phyloP scores from a whole-genome alignment of 331 rosid species.

The Quercus phellos region DNA sequence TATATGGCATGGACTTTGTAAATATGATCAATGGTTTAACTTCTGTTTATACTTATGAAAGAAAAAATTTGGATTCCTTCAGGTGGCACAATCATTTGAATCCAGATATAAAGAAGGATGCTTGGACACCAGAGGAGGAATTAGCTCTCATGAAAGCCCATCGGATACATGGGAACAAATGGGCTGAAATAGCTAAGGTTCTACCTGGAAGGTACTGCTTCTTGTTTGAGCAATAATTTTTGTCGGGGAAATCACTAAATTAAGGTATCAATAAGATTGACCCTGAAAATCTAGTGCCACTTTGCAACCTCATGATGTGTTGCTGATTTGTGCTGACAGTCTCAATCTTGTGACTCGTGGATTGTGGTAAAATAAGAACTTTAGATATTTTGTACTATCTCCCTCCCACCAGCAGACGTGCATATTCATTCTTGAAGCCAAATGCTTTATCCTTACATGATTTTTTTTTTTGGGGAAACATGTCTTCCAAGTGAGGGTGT shows the following conservation, averaged over 20 bases:
- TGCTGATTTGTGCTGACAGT: background rate
- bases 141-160: constrained; percentile 84
- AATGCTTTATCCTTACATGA: background rate
- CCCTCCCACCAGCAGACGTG: background rate
- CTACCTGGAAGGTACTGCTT: constrained; percentile 82
- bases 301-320: background rate
- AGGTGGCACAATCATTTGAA: constrained; percentile 99
- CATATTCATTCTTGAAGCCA: background rate
- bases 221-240: constrained; percentile 13
- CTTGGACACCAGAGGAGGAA: constrained; percentile 94
- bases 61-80: constrained; percentile 19
- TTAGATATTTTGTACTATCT: background rate
- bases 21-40: background rate
- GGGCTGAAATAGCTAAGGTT: constrained; percentile 98
- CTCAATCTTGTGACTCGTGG: background rate
- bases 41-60: background rate
- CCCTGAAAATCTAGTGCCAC: background rate
- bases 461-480: background rate
- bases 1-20: constrained; percentile 4
- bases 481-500: background rate
- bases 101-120: constrained; percentile 90
- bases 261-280: constrained; percentile 4
- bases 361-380: background rate
- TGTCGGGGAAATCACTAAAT: constrained; percentile 5
- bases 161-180: constrained; percentile 74